These are phyloP conservation scores for Colletotrichum sojae DNA, from an alignment of 2,329 filamentous ascomycete genomes.

Conservation along the genomic window DNA sequence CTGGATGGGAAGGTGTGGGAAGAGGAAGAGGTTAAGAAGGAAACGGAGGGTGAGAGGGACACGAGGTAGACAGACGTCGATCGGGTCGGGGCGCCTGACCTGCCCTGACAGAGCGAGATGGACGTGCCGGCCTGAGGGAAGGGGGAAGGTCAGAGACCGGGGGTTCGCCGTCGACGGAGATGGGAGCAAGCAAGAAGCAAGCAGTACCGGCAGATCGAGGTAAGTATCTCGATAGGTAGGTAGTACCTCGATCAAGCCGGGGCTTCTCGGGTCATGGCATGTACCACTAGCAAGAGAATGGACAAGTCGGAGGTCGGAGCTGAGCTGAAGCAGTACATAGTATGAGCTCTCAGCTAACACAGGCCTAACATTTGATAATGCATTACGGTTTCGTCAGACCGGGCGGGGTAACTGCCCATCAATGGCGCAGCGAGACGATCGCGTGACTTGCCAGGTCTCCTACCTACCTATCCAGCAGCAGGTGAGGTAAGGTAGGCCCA, in stretches of 20 bases:
- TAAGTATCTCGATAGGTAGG: constrained; percentile 1
- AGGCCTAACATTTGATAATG: constrained; percentile 26
- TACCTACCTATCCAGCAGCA: neutral
- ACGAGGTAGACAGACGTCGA: constrained; percentile 34
- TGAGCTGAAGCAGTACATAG: neutral
- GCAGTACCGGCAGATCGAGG: neutral
- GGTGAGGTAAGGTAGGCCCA: neutral
- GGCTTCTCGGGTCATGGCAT: too few relatives aligned
- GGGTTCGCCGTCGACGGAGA: neutral
- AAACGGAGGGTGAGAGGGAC: constrained; percentile 5
- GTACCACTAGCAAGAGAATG: neutral
- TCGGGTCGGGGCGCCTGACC: constrained; percentile 31
- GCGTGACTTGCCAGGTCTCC: constrained; percentile 26
- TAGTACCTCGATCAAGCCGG: too few relatives aligned
- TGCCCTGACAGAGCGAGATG: constrained; percentile 1
- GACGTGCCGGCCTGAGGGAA: constrained; percentile 18
- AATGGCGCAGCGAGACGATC: constrained; percentile 39
- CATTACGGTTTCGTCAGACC: constrained; percentile 43
- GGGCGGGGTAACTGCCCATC: constrained; percentile 40
- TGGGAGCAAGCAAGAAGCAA: too few relatives aligned
- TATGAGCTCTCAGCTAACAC: constrained; percentile 11
- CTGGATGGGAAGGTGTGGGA: constrained; percentile 28
- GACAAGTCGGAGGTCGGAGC: neutral
- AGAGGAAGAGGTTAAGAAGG: constrained; percentile 35
- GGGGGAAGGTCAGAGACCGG: neutral